phyloP scores from a whole-genome alignment of 352 stramenopile species.

The Aphanomyces invadans region DNA sequence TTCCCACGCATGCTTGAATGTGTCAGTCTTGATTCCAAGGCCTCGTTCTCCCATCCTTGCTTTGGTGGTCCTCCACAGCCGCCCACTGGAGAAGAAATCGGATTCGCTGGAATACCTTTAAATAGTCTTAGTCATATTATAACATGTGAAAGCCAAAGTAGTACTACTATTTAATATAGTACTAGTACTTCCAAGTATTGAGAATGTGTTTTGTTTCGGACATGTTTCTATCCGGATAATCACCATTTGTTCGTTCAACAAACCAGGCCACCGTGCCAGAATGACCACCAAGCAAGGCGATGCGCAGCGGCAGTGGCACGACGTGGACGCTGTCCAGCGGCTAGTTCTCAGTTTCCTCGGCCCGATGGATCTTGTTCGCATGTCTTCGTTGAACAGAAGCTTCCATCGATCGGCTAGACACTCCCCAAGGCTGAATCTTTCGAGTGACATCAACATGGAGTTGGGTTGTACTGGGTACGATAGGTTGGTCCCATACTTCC shows the following conservation, averaged over 20 bases:
- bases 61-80: not conserved
- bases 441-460: not conserved
- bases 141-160: too few relatives aligned
- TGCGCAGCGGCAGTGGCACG: not conserved
- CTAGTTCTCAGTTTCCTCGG: slow-evolving; percentile 7
- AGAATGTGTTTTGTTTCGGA: too few relatives aligned
- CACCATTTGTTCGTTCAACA: not conserved
- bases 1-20: slow-evolving; percentile 81
- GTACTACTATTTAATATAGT: too few relatives aligned
- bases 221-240: too few relatives aligned
- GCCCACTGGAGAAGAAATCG: not conserved
- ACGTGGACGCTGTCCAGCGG: not conserved
- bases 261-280: not conserved
- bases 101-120: not conserved
- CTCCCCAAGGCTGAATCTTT: not conserved
- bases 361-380: not conserved
- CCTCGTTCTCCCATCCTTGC: slow-evolving; percentile 66
- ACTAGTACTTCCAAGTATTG: too few relatives aligned
- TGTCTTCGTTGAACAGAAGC: not conserved
- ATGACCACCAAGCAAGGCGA: not conserved
- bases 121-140: too few relatives aligned
- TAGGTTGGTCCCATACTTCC: not conserved
- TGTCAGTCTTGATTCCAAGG: slow-evolving; percentile 81
- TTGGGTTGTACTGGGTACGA: not conserved
- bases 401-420: not conserved